Conservation (phyloP, 805 yeast species). For the Komagataella ulmi region DNA sequence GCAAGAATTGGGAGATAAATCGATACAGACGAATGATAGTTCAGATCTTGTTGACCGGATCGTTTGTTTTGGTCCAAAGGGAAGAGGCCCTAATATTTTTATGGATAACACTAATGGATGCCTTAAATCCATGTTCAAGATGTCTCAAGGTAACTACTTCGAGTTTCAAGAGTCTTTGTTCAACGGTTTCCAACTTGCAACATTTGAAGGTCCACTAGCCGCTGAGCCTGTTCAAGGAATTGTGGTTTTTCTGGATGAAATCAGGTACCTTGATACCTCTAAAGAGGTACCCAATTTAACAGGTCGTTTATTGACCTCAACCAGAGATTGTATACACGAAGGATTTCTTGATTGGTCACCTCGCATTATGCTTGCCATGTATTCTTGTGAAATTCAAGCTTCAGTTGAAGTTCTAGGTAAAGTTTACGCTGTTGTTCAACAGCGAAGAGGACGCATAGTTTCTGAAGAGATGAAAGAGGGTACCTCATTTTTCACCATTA, state of each 20-base stretch:
- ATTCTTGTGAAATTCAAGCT: conserved; percentile 90
- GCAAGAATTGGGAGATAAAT: conserved; percentile 7
- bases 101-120: conserved; percentile 32
- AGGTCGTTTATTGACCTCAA: conserved; percentile 63
- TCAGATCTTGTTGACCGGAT: conserved; percentile 25
- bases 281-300: conserved; percentile 29
- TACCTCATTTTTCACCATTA: conserved; percentile 85
- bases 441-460: conserved; percentile 70
- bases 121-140: conserved; percentile 20
- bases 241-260: conserved; percentile 34
- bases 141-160: conserved; percentile 9
- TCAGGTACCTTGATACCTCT: conserved; percentile 14
- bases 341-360: conserved; percentile 77
- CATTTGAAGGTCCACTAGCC: conserved; percentile 76
- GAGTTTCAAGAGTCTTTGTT: conserved; percentile 49
- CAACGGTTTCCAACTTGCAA: conserved; percentile 78
- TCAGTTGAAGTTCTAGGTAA: conserved; percentile 89
- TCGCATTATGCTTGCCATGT: conserved; percentile 83
- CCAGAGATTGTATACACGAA: conserved; percentile 61
- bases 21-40: conserved; percentile 4
- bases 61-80: conserved; percentile 64
- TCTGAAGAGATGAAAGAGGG: conserved; percentile 98
- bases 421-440: conserved; percentile 88
- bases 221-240: conserved; percentile 83
- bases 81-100: conserved; percentile 63